Percentiles rank a stretch among this genome's conserved stretches.
Evolutionary conservation across 140 eudicot species (phyloP).

Genomic region (Flaveria floridana): DNA sequence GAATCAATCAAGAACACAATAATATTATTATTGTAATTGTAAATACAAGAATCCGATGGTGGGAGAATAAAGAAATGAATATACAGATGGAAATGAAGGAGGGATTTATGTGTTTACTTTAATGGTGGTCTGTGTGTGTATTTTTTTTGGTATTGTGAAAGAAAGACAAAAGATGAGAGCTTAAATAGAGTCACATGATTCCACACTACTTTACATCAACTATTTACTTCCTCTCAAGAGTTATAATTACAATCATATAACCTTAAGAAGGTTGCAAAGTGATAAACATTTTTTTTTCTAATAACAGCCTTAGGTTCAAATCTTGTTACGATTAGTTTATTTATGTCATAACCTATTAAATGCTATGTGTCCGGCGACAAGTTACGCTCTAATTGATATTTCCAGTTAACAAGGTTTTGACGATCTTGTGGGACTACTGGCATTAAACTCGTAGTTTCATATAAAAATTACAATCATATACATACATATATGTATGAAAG

Average conservation of each 20-base stretch:
- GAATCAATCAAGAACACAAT: conserved; percentile 25
- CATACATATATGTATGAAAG: too few relatives aligned
- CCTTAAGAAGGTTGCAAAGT: too few relatives aligned
- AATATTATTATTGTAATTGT: conserved; percentile 12
- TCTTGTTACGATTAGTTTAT: too few relatives aligned
- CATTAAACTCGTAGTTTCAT: too few relatives aligned
- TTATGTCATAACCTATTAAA: too few relatives aligned
- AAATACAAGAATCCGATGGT: conserved; percentile 29
- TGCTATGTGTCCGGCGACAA: too few relatives aligned
- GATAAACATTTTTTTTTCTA: too few relatives aligned
- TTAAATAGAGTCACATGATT: conserved; percentile 43
- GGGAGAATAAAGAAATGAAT: conserved; percentile 27
- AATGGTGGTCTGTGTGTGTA: conserved; percentile 29
- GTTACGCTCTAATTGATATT: too few relatives aligned
- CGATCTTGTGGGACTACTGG: too few relatives aligned
- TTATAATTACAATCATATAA: background rate
- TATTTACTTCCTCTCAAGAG: background rate
- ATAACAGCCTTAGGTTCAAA: too few relatives aligned
- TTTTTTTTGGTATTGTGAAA: conserved; percentile 24
- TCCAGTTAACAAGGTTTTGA: too few relatives aligned
- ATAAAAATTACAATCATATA: too few relatives aligned
- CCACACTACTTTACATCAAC: conserved; percentile 34
- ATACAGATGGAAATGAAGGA: conserved; percentile 24
- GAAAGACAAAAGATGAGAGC: conserved; percentile 39
- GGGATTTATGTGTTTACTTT: conserved; percentile 36